Evolutionary conservation across 2,329 filamentous ascomycete genomes (phyloP).

Genomic region (Fusarium lyarnte): DNA sequence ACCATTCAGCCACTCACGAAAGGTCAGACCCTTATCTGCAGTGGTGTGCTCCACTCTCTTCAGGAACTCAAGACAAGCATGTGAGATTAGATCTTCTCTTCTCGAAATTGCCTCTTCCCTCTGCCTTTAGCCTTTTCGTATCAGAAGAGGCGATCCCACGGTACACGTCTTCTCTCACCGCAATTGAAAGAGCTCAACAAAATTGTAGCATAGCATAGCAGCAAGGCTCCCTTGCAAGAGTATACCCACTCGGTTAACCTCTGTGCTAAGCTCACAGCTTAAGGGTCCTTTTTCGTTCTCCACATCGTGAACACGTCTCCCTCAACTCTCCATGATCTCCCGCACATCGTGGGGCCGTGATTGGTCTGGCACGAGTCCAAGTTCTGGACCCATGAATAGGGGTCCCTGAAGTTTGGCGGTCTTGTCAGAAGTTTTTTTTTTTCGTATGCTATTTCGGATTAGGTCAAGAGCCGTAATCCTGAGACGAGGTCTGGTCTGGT

Average conservation of each 20-base stretch:
- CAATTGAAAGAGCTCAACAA: constrained; percentile 15
- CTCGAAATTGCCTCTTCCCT: neutral
- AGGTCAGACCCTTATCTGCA: constrained; percentile 11
- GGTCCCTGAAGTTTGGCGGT: constrained; percentile 6
- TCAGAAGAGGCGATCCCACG: neutral
- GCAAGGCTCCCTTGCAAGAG: constrained; percentile 19
- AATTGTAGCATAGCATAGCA: neutral
- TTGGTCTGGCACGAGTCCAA: constrained; percentile 26
- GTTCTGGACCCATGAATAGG: constrained; percentile 41
- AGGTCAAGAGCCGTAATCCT: constrained; percentile 30
- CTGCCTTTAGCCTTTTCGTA: neutral
- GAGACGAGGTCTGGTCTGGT: constrained; percentile 8
- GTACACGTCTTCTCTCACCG: neutral
- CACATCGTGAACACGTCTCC: constrained; percentile 24
- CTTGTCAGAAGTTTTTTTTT: constrained; percentile 2
- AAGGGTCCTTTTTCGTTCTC: constrained; percentile 9
- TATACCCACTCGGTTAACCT: constrained; percentile 10
- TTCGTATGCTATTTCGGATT: constrained; percentile 37
- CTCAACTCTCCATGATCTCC: constrained; percentile 36
- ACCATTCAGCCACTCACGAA: constrained; percentile 17
- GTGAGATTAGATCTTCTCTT: constrained; percentile 3
- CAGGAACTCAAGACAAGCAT: constrained; percentile 20
- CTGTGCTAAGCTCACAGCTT: constrained; percentile 19
- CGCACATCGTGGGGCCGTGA: constrained; percentile 34
- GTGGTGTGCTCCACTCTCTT: constrained; percentile 12